These are phyloP conservation scores for Sclerotinia minor DNA, from an alignment of 2,329 filamentous ascomycete genomes.

Conservation along the genomic window DNA sequence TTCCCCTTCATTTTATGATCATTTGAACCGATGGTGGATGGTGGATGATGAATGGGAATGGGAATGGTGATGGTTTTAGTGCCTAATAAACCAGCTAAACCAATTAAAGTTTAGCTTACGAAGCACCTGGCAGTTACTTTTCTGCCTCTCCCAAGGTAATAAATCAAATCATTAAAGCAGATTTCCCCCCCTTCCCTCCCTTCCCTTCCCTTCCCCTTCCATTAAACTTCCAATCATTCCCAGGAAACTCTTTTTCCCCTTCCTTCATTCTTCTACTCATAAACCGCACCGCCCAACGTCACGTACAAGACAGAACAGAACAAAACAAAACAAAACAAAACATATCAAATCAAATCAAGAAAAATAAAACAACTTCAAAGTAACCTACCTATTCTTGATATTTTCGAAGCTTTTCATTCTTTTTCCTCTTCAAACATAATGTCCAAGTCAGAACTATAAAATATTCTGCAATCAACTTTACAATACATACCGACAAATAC, in stretches of 20 bases:
- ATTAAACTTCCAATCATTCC: not conserved
- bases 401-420: not conserved
- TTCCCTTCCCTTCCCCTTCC: too few relatives aligned
- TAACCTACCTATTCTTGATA: not conserved
- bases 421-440: conserved; percentile 2
- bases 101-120: not conserved
- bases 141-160: not conserved
- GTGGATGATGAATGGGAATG: not conserved
- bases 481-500: not conserved
- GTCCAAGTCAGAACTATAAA: not conserved
- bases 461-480: not conserved
- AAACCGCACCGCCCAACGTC: too few relatives aligned
- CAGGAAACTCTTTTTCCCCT: conserved; percentile 3
- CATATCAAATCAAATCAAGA: too few relatives aligned
- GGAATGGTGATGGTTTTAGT: not conserved
- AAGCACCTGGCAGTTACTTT: conserved; percentile 5
- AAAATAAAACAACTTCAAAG: too few relatives aligned
- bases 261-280: not conserved
- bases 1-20: conserved; percentile 8
- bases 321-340: too few relatives aligned
- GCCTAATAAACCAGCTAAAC: not conserved
- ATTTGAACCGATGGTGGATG: not conserved
- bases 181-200: conserved; percentile 13
- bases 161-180: conserved; percentile 18
- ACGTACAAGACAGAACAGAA: too few relatives aligned